These are phyloP conservation scores for Mycena alexandri DNA, from an alignment of 768 basidiomycete species.

Conservation along the genomic window DNA sequence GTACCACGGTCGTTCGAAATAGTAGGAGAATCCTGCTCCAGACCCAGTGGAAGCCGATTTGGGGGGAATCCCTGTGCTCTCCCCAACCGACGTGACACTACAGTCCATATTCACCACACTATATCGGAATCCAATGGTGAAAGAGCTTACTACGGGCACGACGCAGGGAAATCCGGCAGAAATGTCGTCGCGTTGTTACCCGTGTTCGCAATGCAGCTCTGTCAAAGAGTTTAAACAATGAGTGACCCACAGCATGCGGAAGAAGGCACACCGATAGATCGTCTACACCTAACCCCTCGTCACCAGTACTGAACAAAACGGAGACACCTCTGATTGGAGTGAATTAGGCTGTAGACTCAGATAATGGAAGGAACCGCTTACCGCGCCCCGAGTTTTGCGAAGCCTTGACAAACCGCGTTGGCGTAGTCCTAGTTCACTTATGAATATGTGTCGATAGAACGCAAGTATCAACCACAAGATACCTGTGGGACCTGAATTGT, in stretches of 20 bases:
- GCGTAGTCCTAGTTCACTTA: constrained; percentile 56
- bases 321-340: constrained; percentile 45
- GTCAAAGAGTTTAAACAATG: constrained; percentile 31
- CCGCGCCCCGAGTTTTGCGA: constrained; percentile 60
- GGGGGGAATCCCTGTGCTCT: constrained; percentile 5
- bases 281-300: constrained; percentile 54
- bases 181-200: constrained; percentile 47
- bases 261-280: constrained; percentile 46
- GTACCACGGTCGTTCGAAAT: constrained; percentile 51
- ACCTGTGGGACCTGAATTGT: constrained; percentile 25
- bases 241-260: constrained; percentile 41
- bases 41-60: constrained; percentile 35
- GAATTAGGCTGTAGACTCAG: not conserved
- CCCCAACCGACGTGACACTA: constrained; percentile 34
- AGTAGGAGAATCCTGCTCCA: constrained; percentile 58
- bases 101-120: constrained; percentile 16
- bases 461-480: not conserved
- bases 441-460: constrained; percentile 11
- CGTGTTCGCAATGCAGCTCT: constrained; percentile 43
- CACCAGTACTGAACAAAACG: constrained; percentile 56
- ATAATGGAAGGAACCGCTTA: not conserved
- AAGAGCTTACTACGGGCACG: constrained; percentile 36
- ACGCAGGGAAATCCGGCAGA: constrained; percentile 44
- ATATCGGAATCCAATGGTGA: not conserved
- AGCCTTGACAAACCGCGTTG: constrained; percentile 52